Conservation (phyloP, 352 stramenopile genomes). For the Globisporangium polare region DNA sequence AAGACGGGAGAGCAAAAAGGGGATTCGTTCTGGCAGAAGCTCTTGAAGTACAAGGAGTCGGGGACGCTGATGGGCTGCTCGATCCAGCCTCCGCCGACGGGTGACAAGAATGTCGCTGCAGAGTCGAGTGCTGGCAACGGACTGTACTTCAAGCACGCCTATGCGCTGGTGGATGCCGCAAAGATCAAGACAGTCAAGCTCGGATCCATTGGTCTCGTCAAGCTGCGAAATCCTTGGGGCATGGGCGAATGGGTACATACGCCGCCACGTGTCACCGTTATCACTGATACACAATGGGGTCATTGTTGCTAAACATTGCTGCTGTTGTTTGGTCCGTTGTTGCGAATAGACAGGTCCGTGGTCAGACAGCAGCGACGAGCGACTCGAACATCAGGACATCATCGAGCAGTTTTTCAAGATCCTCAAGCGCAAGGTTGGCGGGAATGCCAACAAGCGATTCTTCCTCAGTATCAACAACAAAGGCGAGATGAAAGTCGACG, state of each 20-base stretch:
- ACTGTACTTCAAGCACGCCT: slow-evolving; percentile 87
- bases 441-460: slow-evolving; percentile 61
- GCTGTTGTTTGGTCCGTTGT: background rate
- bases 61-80: slow-evolving; percentile 91
- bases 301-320: background rate
- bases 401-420: slow-evolving; percentile 78
- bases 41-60: slow-evolving; percentile 71
- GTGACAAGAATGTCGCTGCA: slow-evolving; percentile 50
- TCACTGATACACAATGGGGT: background rate
- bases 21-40: slow-evolving; percentile 81
- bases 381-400: slow-evolving; percentile 71
- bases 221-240: slow-evolving; percentile 89
- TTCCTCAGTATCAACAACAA: slow-evolving; percentile 51
- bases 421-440: slow-evolving; percentile 57
- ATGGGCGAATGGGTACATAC: slow-evolving; percentile 87
- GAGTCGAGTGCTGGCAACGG: slow-evolving; percentile 81
- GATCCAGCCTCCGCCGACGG: slow-evolving; percentile 71
- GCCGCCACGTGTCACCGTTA: background rate
- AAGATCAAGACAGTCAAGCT: slow-evolving; percentile 61
- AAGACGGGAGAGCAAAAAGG: slow-evolving; percentile 37
- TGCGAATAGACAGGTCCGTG: slow-evolving; percentile 64
- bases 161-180: slow-evolving; percentile 74
- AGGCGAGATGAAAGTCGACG: slow-evolving; percentile 49
- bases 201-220: slow-evolving; percentile 58
- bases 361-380: slow-evolving; percentile 77